A percentile compares a stretch with the other conserved stretches of the same genome.
These are phyloP conservation scores for Elsinoe fawcettii DNA, from an alignment of 2,329 filamentous ascomycete genomes.

Conservation along the genomic window DNA sequence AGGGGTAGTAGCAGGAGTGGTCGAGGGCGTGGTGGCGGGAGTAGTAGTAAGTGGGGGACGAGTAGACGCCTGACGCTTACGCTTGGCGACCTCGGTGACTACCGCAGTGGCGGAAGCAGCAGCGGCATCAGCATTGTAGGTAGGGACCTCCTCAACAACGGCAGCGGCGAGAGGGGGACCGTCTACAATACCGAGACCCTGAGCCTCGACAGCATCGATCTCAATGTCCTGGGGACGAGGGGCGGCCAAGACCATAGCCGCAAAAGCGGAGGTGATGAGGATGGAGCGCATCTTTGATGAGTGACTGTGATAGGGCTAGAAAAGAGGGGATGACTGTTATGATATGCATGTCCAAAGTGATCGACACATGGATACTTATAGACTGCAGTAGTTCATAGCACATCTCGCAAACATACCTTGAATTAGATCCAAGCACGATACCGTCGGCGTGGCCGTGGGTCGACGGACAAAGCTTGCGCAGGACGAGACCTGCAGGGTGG, in stretches of 20 bases:
- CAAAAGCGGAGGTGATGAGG: slow-evolving; percentile 6
- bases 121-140: slow-evolving; percentile 12
- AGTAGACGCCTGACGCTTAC: neutral
- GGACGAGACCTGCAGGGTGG: slow-evolving; percentile 12
- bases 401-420: slow-evolving; percentile 6
- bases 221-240: slow-evolving; percentile 21
- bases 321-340: neutral
- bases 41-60: slow-evolving; percentile 7
- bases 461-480: neutral
- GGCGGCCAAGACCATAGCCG: neutral
- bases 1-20: slow-evolving; percentile 16
- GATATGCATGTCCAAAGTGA: slow-evolving; percentile 4
- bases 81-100: neutral
- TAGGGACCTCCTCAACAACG: slow-evolving; percentile 11
- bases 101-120: slow-evolving; percentile 12
- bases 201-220: slow-evolving; percentile 20
- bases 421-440: neutral
- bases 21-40: neutral
- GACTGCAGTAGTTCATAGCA: neutral
- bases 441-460: slow-evolving; percentile 2
- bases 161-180: slow-evolving; percentile 15
- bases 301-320: neutral
- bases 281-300: neutral
- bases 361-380: slow-evolving; percentile 12
- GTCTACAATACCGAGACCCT: slow-evolving; percentile 15